phyloP scores from a whole-genome alignment of 306 rosid species.

The Casuarina glauca region DNA sequence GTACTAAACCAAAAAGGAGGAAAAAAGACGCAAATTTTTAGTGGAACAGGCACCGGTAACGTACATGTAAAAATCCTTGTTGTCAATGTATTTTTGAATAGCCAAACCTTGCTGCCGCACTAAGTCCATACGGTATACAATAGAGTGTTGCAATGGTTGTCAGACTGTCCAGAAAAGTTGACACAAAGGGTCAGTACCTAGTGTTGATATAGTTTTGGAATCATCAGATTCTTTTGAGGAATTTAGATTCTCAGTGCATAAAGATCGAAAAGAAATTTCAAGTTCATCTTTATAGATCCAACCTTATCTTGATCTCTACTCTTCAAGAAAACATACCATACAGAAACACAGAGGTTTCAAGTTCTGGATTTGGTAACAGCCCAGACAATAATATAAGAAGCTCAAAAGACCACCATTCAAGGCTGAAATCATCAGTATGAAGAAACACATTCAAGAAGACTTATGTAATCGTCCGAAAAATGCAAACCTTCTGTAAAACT shows the following conservation, averaged over 20 bases:
- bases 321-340: slow-evolving; percentile 44
- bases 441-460: neutral
- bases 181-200: neutral
- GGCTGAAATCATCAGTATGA: slow-evolving; percentile 36
- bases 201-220: neutral
- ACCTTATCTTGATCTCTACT: neutral
- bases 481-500: neutral
- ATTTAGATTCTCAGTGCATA: slow-evolving; percentile 15
- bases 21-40: neutral
- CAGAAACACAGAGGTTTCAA: slow-evolving; percentile 80
- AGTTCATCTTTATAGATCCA: neutral
- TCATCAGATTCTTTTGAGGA: neutral
- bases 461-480: neutral
- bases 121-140: slow-evolving; percentile 65
- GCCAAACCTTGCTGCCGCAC: slow-evolving; percentile 66
- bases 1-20: slow-evolving; percentile 41
- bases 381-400: slow-evolving; percentile 62
- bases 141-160: slow-evolving; percentile 53
- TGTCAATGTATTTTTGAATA: neutral
- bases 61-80: neutral
- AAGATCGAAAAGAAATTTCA: neutral
- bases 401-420: slow-evolving; percentile 78
- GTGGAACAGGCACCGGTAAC: neutral
- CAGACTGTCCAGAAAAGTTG: slow-evolving; percentile 44
- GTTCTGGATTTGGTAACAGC: slow-evolving; percentile 76